Percentiles rank a stretch among this genome's conserved stretches.
Conservation (phyloP, 2,329 filamentous ascomycete genomes). For the Penicillium sp. region DNA sequence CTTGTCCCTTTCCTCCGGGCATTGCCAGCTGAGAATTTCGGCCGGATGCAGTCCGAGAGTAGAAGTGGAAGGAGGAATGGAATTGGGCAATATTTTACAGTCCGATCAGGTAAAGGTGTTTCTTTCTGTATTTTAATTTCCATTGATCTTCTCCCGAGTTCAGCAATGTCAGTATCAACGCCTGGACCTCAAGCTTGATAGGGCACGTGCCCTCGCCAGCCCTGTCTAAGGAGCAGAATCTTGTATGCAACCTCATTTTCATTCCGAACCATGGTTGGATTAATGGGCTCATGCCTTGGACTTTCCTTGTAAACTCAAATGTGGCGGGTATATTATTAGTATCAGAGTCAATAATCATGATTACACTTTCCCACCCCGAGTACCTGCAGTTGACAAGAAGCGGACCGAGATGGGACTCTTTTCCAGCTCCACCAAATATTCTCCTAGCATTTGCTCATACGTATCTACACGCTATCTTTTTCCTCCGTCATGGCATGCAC, state of each 20-base stretch:
- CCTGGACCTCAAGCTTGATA: background rate
- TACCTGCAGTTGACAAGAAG: conserved; percentile 18
- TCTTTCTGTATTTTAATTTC: too few species aligned
- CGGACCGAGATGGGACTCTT: conserved; percentile 1
- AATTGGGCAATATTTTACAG: too few species aligned
- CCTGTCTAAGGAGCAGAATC: conserved; percentile 11
- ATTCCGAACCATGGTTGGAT: conserved; percentile 13
- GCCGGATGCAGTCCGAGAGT: conserved; percentile 17
- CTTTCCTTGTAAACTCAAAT: conserved; percentile 12
- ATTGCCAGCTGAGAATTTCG: conserved; percentile 10
- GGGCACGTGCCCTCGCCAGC: conserved; percentile 18
- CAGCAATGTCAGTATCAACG: conserved; percentile 1
- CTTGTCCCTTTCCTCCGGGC: conserved; percentile 7
- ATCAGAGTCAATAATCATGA: too few species aligned
- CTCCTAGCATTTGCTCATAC: too few species aligned
- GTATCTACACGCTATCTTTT: too few species aligned
- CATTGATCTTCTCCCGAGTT: too few species aligned
- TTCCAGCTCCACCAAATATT: conserved; percentile 8
- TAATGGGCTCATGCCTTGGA: conserved; percentile 14
- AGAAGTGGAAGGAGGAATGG: conserved; percentile 9
- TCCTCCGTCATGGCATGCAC: conserved; percentile 1
- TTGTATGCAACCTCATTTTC: conserved; percentile 15
- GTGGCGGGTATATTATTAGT: background rate
- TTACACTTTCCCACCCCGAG: conserved; percentile 5
- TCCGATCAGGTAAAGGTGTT: too few species aligned